Evolutionary conservation across 495 filamentous ascomycete genomes (phyloP).

Genomic region (Ramalina intermedia): DNA sequence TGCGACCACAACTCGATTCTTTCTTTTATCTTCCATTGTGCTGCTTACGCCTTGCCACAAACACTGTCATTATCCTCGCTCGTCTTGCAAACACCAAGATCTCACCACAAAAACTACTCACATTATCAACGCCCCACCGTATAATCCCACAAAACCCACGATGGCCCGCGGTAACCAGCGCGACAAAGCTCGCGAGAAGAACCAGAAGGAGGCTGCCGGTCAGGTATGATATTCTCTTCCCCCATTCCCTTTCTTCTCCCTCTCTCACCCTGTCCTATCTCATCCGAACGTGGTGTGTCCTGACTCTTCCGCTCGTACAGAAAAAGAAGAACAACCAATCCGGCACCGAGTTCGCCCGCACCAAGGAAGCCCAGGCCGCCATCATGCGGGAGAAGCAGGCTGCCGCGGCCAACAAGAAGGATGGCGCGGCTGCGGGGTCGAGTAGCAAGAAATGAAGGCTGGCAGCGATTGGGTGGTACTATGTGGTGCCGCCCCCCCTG

Average conservation of each 20-base stretch:
- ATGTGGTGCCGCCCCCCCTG: too few species aligned
- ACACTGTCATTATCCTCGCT: background rate
- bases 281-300: background rate
- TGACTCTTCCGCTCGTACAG: background rate
- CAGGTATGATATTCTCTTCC: slow-evolving; percentile 23
- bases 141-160: background rate
- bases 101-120: background rate
- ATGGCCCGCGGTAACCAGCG: slow-evolving; percentile 94
- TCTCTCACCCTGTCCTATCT: background rate
- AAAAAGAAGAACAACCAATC: slow-evolving; percentile 25
- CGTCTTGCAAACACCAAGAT: background rate
- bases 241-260: background rate
- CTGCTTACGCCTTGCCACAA: background rate
- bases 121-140: background rate
- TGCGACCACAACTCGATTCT: background rate
- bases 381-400: slow-evolving; percentile 88
- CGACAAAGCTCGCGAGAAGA: slow-evolving; percentile 75
- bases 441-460: slow-evolving; percentile 11
- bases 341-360: slow-evolving; percentile 53
- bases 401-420: slow-evolving; percentile 24
- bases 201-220: slow-evolving; percentile 46
- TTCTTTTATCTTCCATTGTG: background rate
- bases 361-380: slow-evolving; percentile 61
- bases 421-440: slow-evolving; percentile 7
- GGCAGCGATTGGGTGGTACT: background rate